phyloP scores from a whole-genome alignment of 2,329 filamentous ascomycete species.

The Cordyceps militaris region DNA sequence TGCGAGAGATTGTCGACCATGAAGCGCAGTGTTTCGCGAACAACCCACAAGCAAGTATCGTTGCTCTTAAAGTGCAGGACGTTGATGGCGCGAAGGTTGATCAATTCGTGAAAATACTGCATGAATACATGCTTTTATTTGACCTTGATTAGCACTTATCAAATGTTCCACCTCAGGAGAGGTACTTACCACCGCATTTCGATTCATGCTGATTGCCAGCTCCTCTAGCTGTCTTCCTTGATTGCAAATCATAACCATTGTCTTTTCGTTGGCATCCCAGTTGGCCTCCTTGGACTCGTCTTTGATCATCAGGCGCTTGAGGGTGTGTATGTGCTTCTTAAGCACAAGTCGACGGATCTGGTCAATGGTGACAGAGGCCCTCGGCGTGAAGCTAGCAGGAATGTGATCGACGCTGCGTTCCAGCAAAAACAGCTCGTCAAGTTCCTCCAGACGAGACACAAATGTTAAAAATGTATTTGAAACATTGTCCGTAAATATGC shows the following conservation, averaged over 20 bases:
- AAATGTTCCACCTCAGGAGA: not conserved
- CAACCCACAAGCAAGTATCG: conserved; percentile 49
- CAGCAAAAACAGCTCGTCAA: conserved; percentile 54
- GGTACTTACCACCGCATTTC: conserved; percentile 44
- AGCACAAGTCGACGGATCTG: conserved; percentile 52
- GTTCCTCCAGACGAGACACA: conserved; percentile 42
- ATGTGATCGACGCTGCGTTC: conserved; percentile 46
- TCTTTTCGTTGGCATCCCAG: conserved; percentile 54
- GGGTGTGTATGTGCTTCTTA: conserved; percentile 47
- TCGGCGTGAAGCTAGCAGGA: conserved; percentile 46
- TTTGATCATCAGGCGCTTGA: conserved; percentile 54
- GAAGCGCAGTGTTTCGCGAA: conserved; percentile 51
- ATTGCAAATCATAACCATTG: conserved; percentile 46
- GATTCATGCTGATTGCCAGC: conserved; percentile 48
- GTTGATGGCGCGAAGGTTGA: conserved; percentile 47
- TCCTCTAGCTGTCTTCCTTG: conserved; percentile 46
- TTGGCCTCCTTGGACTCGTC: conserved; percentile 41
- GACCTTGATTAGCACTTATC: not conserved
- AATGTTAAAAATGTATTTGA: conserved; percentile 47
- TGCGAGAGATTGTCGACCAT: conserved; percentile 52
- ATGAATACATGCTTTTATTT: conserved; percentile 47
- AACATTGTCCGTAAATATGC: conserved; percentile 59
- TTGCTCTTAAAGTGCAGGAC: conserved; percentile 48
- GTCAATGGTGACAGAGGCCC: conserved; percentile 44
- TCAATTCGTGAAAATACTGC: conserved; percentile 42